Evolutionary conservation across 495 filamentous ascomycete genomes (phyloP), one percentile per base, ranked within the genome.

Genomic region (Aspergillus asperescens): DNA sequence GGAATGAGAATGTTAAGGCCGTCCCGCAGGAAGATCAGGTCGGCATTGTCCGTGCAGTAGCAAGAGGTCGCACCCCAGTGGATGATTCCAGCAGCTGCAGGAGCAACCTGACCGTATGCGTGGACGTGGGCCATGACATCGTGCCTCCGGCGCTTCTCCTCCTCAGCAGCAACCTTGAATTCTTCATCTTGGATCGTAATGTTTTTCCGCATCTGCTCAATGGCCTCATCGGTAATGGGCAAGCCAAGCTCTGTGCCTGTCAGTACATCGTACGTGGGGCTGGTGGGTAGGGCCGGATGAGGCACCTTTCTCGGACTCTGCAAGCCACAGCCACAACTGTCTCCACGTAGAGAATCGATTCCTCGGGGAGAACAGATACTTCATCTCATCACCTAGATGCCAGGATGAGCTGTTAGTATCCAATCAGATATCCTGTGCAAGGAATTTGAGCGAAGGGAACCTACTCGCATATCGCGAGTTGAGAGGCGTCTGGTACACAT

Each of bases 1-100:
- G 86, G 86, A 13, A 94, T 80, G 6, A 96, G 66, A 47, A 95
- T 76, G 62, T 91, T 81, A 22, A 96, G 74, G 40, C 73, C 81
- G 45, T 90, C 81, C 5, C 85, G 76, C 49, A 91, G 73, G 64
- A 96, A 82, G 59, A 96, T 92, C 39, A 95, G 69, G 59, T 97
- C 92, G 23, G 88, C 84, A 56, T 95, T 95, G 64, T 97, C 92
- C 41, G 88, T 91, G 74, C 81, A 74, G 68, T 81, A 83, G 67
- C 78, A 82, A 3, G 70, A 77, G 9, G 80, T 83, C 32, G 82
- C 84, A 48, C 85, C 90, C 70, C 78, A 84, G 71, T 96, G 91
- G 42, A 96, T 94, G 63, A 92, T 88, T 18, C 88, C 88, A 16
- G 87, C 89, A 32, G 91, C 91, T 39, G 82, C 84, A 4, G 90